Conservation (phyloP, 495 filamentous ascomycete species). For the Aspergillus conjunctus region DNA sequence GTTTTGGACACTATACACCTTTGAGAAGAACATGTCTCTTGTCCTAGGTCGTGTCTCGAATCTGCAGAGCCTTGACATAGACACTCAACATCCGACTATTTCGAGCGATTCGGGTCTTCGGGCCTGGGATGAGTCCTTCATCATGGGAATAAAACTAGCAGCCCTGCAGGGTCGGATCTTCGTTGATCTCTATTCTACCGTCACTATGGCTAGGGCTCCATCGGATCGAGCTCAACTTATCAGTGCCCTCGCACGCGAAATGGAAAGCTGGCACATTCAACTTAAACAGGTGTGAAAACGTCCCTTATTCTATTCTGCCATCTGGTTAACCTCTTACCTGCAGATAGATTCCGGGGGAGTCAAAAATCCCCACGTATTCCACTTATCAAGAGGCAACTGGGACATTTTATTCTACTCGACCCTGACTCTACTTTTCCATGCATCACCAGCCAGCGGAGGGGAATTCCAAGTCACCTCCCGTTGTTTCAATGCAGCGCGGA, state of each 20-base stretch:
- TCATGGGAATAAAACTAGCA: slow-evolving; percentile 21
- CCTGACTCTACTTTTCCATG: slow-evolving; percentile 7
- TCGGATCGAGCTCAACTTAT: slow-evolving; percentile 15
- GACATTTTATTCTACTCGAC: slow-evolving; percentile 19
- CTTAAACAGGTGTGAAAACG: slow-evolving; percentile 1
- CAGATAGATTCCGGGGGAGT: slow-evolving; percentile 33
- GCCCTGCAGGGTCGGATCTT: slow-evolving; percentile 22
- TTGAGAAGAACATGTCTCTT: slow-evolving; percentile 29
- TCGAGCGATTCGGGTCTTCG: slow-evolving; percentile 20
- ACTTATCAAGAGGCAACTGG: slow-evolving; percentile 11
- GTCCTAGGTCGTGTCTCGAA: slow-evolving; percentile 25
- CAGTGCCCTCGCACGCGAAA: slow-evolving; percentile 8
- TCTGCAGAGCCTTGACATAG: slow-evolving; percentile 27
- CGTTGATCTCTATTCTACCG: slow-evolving; percentile 20
- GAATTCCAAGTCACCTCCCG: slow-evolving; percentile 9
- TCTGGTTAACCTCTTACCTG: not conserved
- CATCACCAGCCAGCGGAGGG: not conserved
- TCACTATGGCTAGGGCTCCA: slow-evolving; percentile 2
- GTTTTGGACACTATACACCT: slow-evolving; percentile 26
- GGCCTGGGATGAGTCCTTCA: slow-evolving; percentile 28
- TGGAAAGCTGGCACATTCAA: slow-evolving; percentile 7
- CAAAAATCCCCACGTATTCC: slow-evolving; percentile 4
- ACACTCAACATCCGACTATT: slow-evolving; percentile 15
- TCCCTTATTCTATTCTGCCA: too few relatives aligned
- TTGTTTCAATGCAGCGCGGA: slow-evolving; percentile 6